A percentile compares a stretch with the other conserved stretches of the same genome.
Conservation (phyloP, 1,284 basidiomycete species). For the Ustilago cynodontis region DNA sequence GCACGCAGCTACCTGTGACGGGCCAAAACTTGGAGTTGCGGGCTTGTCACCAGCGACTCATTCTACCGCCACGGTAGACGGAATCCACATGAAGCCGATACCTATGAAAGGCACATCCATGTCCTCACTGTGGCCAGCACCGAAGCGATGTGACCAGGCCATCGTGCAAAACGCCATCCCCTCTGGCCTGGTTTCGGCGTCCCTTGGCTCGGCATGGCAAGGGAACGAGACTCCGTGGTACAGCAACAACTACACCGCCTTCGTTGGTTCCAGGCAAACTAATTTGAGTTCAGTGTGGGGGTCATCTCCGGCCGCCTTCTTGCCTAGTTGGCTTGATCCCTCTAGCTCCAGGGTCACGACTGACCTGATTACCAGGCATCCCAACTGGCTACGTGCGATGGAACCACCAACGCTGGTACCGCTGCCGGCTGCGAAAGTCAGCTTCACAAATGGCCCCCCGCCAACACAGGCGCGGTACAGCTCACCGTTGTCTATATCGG, state of each 20-base stretch:
- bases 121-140: background rate
- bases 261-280: background rate
- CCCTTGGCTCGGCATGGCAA: background rate
- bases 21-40: background rate
- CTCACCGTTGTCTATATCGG: background rate
- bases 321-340: background rate
- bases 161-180: background rate
- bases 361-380: slow-evolving; percentile 25
- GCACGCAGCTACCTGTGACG: background rate
- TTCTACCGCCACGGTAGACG: background rate
- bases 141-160: background rate
- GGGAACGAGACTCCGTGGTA: background rate
- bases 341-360: background rate
- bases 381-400: slow-evolving; percentile 25
- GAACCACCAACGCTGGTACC: background rate
- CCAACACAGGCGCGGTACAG: background rate
- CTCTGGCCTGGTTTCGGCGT: background rate
- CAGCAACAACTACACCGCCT: background rate
- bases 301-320: background rate
- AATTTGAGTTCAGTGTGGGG: background rate
- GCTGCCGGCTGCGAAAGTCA: background rate
- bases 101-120: background rate
- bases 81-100: background rate
- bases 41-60: background rate
- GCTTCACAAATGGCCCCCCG: background rate